A percentile compares a stretch with the other conserved stretches of the same genome.
phyloP scores from a whole-genome alignment of 2,329 filamentous ascomycete genomes.

The Orbilia quercus region DNA sequence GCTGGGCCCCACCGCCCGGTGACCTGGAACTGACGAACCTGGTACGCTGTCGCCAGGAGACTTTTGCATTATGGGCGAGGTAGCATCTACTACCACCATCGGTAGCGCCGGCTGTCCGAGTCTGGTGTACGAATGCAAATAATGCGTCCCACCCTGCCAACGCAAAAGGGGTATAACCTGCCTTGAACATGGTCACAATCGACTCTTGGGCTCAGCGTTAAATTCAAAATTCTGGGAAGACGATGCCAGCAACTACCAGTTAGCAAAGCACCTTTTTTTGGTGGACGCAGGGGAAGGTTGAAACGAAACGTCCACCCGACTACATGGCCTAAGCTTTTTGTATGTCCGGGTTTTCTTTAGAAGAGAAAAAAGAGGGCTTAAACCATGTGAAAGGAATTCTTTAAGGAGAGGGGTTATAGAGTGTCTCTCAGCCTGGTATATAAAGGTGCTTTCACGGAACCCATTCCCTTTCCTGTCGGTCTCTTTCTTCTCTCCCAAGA shows the following conservation, averaged over 20 bases:
- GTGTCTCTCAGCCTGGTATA: slow-evolving; percentile 24
- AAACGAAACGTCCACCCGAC: slow-evolving; percentile 36
- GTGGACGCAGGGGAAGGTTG: slow-evolving; percentile 35
- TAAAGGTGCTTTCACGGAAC: slow-evolving; percentile 31
- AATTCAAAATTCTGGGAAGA: not conserved
- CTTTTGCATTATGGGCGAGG: slow-evolving; percentile 20
- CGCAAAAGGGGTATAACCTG: slow-evolving; percentile 45
- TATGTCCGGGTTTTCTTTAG: not conserved
- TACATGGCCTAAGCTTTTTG: slow-evolving; percentile 48
- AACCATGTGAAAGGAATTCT: slow-evolving; percentile 18
- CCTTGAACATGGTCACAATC: not conserved
- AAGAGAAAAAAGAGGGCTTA: slow-evolving; percentile 7
- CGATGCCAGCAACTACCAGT: not conserved
- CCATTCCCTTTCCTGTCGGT: slow-evolving; percentile 13
- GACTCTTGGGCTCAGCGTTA: slow-evolving; percentile 1
- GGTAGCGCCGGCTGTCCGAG: slow-evolving; percentile 14
- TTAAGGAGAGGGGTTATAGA: not conserved
- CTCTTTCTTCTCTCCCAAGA: slow-evolving; percentile 14
- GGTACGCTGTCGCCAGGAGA: slow-evolving; percentile 21
- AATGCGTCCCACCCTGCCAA: slow-evolving; percentile 28
- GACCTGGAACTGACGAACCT: slow-evolving; percentile 20
- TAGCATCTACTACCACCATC: slow-evolving; percentile 34
- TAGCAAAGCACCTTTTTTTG: too few relatives aligned
- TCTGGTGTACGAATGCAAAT: slow-evolving; percentile 25
- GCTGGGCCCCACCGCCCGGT: slow-evolving; percentile 19